Evolutionary conservation across 805 yeast species (phyloP).

Genomic region (Kuraishia borneana): DNA sequence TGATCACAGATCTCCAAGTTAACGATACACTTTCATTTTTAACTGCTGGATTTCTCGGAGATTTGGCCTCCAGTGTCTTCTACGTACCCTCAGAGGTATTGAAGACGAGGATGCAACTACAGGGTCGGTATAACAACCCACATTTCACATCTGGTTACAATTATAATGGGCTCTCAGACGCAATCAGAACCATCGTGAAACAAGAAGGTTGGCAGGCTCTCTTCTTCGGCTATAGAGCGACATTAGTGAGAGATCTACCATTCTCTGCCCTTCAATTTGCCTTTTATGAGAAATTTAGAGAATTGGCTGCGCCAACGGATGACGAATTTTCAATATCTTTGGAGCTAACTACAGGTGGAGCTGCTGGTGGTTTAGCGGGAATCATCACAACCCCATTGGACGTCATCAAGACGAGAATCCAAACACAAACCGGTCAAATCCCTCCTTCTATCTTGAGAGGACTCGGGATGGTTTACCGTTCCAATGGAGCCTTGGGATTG

Average conservation of each 20-base stretch:
- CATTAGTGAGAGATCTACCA: conserved; percentile 85
- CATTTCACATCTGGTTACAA: conserved; percentile 77
- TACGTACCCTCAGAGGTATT: conserved; percentile 95
- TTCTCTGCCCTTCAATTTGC: conserved; percentile 95
- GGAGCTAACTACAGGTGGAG: conserved; percentile 84
- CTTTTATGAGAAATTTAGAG: conserved; percentile 78
- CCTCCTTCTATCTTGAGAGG: conserved; percentile 41
- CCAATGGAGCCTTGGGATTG: conserved; percentile 71
- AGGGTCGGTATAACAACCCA: conserved; percentile 78
- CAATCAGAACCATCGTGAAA: conserved; percentile 48
- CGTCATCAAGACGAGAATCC: conserved; percentile 86
- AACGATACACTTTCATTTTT: conserved; percentile 78
- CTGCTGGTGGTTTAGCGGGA: conserved; percentile 93
- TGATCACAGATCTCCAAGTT: conserved; percentile 50
- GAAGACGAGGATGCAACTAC: conserved; percentile 87
- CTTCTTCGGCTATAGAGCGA: conserved; percentile 89
- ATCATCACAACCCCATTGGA: conserved; percentile 83
- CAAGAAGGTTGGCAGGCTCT: conserved; percentile 70
- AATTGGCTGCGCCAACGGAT: conserved; percentile 31
- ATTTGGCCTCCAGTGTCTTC: conserved; percentile 73
- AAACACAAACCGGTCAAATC: conserved; percentile 47
- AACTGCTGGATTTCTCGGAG: conserved; percentile 88
- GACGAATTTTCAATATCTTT: conserved; percentile 40
- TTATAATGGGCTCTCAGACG: conserved; percentile 65
- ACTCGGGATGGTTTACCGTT: conserved; percentile 42